Percentiles rank a stretch among this genome's conserved stretches.
Conservation (phyloP, 805 yeast species). For the Jamesozyma lodderae region DNA sequence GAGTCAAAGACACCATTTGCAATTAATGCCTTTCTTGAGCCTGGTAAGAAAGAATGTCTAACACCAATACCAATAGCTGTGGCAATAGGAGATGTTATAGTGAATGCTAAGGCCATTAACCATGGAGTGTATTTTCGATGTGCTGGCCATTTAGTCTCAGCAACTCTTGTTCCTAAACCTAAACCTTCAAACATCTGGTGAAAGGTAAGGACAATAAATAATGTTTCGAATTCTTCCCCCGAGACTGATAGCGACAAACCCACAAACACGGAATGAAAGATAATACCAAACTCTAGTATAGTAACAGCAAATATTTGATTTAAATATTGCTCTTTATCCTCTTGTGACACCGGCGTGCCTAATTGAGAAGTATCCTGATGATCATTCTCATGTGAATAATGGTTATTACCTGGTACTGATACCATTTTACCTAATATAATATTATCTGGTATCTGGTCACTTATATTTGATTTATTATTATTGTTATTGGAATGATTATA, state of each 20-base stretch:
- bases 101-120: constrained; percentile 42
- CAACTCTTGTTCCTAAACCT: constrained; percentile 73
- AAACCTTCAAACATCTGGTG: constrained; percentile 83
- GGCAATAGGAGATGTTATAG: constrained; percentile 62
- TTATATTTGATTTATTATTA: not conserved
- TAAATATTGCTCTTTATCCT: constrained; percentile 38
- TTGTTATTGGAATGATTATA: not conserved
- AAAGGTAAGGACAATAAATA: constrained; percentile 60
- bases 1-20: constrained; percentile 69
- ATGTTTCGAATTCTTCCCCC: constrained; percentile 63
- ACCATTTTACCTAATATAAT: not conserved
- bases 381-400: constrained; percentile 7
- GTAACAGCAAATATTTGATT: constrained; percentile 48
- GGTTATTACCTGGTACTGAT: constrained; percentile 10
- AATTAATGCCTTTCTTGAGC: constrained; percentile 48
- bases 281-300: constrained; percentile 67
- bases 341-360: constrained; percentile 9
- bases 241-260: constrained; percentile 73
- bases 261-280: constrained; percentile 76
- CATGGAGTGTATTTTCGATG: constrained; percentile 44
- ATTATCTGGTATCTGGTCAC: not conserved
- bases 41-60: constrained; percentile 50
- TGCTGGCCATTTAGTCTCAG: constrained; percentile 45
- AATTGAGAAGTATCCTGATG: constrained; percentile 11
- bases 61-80: constrained; percentile 75